Evolutionary conservation across 2,329 filamentous ascomycete species (phyloP), one percentile per base, ranked within the genome.

Genomic region (Blumeria graminis): DNA sequence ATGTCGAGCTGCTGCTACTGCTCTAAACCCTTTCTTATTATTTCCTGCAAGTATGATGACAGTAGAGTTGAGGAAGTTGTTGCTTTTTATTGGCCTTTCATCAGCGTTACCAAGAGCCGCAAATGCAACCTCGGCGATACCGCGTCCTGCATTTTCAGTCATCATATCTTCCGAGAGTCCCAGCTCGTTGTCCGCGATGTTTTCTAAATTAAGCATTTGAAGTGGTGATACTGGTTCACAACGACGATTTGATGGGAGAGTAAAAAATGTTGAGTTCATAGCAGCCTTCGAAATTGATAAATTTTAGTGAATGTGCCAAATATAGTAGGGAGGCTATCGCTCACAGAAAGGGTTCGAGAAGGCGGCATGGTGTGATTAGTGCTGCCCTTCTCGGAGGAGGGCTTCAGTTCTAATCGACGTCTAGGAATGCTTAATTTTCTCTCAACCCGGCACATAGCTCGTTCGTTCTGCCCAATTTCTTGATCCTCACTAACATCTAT

Each of bases 181-280:
- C 57, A 93, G 78, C 61, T 95, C 88, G 45, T 86, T 83, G 58
- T 88, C 82, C 0, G 89, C 88, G 57, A 93, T 85, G 64, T 92
- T 89, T 69, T 96, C 92, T 1, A 96, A 77, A 60, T 92, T 90
- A 33, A 94, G 77, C 78, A 95, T 92, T 65, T 94, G 87, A 41
- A 92, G 72, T 6, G 90, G 76, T 16, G 79, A 82, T 34, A 83
- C 77, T 5, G 77, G 72, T 62, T 82, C 79, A 33, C 81, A 70
- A 11, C 74, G 76, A 38, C 76, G 75, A 61, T 75, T 74, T 1
- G 76, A 77, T 8, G 72, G 73, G 16, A 74, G 63, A 36, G 77
- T 67, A 62, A 76, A 80, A 55, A 81, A 73, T 3, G 63, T 61
- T 28, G 65, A 63, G 56, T 63, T 65, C 52, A 60, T 55, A 38